Evolutionary conservation across 1,284 basidiomycete species (phyloP), one percentile per base, ranked within the genome.

Genomic region (Ganoderma multipileum): DNA sequence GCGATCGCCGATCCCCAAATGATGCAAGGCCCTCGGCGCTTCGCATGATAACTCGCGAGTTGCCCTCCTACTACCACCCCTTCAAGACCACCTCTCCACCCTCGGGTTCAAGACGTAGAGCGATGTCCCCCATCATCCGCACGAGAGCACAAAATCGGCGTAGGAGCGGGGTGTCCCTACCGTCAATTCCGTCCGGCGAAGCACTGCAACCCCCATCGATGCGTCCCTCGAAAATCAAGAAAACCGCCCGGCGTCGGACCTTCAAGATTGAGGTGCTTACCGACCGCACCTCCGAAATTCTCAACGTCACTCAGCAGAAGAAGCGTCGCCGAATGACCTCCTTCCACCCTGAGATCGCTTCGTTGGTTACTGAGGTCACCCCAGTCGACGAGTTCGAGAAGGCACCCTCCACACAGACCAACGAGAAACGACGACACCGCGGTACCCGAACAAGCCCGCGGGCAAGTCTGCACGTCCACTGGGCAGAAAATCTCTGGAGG

Each of bases 111-210:
- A 50, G 47, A 26, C 2, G 23, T 23, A 26, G 23, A 14, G 47
- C 47, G 23, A 66, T 66, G 63, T 67, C 68, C 18, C 65, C 63
- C 52, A 63, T 67, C 42, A 63, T 67, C 11, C 65, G 50, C 4
- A 70, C 68, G 8, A 65, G 68, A 16, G 65, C 65, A 18, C 63
- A 50, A 12, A 54, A 55, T 7, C 65, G 63, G 8, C 63, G 42
- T 47, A 59, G 61, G 41, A 69, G 28, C 16, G 30, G 41, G 12
- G 42, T 23, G 39, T n/a, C 39, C 18, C 58, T 20, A 11, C 42
- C 42, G 23, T 18, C 60, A 23, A 26, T 23, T 8, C 26, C 3
- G 23, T 12, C 42, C n/a, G 16, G 2, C 16, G 16, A 39, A 23
- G 12, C 38, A n/a, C 5, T 16, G 11, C 30, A 39, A n/a, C 36